phyloP scores from a whole-genome alignment of 2,329 filamentous ascomycete species.

The Sphaerostilbella broomeana region DNA sequence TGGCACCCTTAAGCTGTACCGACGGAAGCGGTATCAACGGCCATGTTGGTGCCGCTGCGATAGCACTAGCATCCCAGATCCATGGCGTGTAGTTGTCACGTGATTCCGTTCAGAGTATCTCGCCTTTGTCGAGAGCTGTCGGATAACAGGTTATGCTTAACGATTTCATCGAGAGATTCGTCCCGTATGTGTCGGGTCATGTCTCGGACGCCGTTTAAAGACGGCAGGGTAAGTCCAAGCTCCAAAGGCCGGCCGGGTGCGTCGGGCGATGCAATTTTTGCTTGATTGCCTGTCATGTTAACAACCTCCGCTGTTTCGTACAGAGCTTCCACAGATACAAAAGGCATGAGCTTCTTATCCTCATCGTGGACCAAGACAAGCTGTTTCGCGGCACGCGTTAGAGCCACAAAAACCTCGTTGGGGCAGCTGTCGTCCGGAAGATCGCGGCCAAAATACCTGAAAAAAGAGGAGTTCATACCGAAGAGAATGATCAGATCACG shows the following conservation, averaged over 20 bases:
- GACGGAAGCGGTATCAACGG: no score
- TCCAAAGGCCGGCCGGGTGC: slow-evolving; percentile 12
- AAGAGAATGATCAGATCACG: slow-evolving; percentile 24
- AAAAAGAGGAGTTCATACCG: slow-evolving; percentile 22
- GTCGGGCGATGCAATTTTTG: neutral
- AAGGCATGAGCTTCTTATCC: slow-evolving; percentile 19
- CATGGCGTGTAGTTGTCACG: no score
- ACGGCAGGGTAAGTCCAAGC: slow-evolving; percentile 14
- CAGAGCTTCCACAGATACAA: slow-evolving; percentile 15
- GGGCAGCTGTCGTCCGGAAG: slow-evolving; percentile 24
- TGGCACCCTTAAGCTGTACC: no score
- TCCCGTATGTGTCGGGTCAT: slow-evolving; percentile 20
- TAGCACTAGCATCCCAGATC: no score
- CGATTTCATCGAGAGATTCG: slow-evolving; percentile 17
- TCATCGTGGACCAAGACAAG: slow-evolving; percentile 22
- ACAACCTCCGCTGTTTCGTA: slow-evolving; percentile 16
- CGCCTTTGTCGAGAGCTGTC: slow-evolving; percentile 6
- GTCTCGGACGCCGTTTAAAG: slow-evolving; percentile 14
- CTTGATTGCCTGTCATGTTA: neutral
- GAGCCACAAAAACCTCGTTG: slow-evolving; percentile 25
- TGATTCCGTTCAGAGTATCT: no score
- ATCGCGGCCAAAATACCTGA: slow-evolving; percentile 19
- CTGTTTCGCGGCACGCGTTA: slow-evolving; percentile 24
- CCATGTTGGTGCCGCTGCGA: no score
- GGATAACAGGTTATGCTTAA: slow-evolving; percentile 16